These are phyloP conservation scores for Yamadazyma diospyri DNA, from an alignment of 1,139 yeast species.

Conservation along the genomic window DNA sequence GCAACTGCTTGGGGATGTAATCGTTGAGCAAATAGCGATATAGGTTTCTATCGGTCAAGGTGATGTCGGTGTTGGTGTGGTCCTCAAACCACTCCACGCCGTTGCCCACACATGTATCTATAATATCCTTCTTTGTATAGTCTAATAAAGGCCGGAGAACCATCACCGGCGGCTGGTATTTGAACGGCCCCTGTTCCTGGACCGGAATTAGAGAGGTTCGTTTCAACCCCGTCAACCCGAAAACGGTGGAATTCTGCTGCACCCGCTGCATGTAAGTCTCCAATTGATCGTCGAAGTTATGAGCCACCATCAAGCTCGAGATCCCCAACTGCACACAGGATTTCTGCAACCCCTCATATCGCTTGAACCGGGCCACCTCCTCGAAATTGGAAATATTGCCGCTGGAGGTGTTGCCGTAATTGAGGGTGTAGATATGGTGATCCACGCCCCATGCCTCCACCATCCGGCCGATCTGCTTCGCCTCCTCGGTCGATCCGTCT, in stretches of 20 bases:
- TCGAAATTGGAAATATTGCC: conserved; percentile 43
- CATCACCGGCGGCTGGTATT: conserved; percentile 15
- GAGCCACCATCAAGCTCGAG: conserved; percentile 53
- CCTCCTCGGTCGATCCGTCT: conserved; percentile 46
- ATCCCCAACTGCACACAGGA: conserved; percentile 30
- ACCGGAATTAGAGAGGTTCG: conserved; percentile 25
- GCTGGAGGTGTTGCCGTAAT: conserved; percentile 23
- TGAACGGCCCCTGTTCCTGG: conserved; percentile 15
- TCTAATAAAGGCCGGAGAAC: conserved; percentile 54
- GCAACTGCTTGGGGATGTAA: conserved; percentile 20
- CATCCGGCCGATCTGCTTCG: conserved; percentile 32
- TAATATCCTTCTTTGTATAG: conserved; percentile 41
- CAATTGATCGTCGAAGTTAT: conserved; percentile 66
- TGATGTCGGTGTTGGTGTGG: conserved; percentile 52
- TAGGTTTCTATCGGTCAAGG: conserved; percentile 54
- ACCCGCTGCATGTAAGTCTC: conserved; percentile 66
- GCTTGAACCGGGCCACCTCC: conserved; percentile 50
- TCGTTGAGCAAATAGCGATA: conserved; percentile 32
- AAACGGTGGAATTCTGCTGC: conserved; percentile 50
- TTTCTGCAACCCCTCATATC: conserved; percentile 44
- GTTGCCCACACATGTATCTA: conserved; percentile 40
- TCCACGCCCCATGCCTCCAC: conserved; percentile 36
- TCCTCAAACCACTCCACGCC: conserved; percentile 66
- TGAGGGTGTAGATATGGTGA: conserved; percentile 36
- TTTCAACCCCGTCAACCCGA: conserved; percentile 52